A percentile compares a stretch with the other conserved stretches of the same genome.
Evolutionary conservation across 163 green algal species (phyloP).

Genomic region (Chlamydomonas reinhardtii): DNA sequence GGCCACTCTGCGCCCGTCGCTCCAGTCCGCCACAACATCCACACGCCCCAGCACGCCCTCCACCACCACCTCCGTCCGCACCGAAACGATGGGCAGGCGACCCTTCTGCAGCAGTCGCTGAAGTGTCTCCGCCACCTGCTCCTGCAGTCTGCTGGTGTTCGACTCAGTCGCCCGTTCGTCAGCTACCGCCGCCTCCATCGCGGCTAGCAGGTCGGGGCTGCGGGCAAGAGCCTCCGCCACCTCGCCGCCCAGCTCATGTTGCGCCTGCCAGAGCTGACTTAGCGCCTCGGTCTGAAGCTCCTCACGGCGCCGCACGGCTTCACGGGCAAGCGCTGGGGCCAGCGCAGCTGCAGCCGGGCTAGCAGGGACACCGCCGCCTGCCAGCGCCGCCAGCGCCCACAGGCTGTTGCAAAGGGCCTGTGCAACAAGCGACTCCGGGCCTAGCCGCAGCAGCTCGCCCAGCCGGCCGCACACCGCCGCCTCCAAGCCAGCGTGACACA

Average conservation of each 20-base stretch:
- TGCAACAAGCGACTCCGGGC: background rate
- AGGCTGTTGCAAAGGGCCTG: background rate
- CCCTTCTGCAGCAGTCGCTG: background rate
- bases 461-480: background rate
- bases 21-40: background rate
- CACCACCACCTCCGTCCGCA: background rate
- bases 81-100: background rate
- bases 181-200: background rate
- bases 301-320: background rate
- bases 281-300: too few relatives aligned
- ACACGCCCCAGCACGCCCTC: background rate
- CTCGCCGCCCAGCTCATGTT: too few relatives aligned
- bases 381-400: slow-evolving; percentile 1
- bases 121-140: background rate
- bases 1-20: too few relatives aligned
- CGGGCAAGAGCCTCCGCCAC: too few relatives aligned
- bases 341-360: too few relatives aligned
- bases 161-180: background rate
- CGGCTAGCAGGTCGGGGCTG: too few relatives aligned
- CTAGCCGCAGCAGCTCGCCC: background rate
- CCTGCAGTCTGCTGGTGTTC: too few relatives aligned
- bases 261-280: too few relatives aligned
- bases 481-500: background rate
- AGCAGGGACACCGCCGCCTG: background rate
- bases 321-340: background rate